phyloP scores from a whole-genome alignment of 2,329 filamentous ascomycete species.

The Phaeoacremonium minimum region DNA sequence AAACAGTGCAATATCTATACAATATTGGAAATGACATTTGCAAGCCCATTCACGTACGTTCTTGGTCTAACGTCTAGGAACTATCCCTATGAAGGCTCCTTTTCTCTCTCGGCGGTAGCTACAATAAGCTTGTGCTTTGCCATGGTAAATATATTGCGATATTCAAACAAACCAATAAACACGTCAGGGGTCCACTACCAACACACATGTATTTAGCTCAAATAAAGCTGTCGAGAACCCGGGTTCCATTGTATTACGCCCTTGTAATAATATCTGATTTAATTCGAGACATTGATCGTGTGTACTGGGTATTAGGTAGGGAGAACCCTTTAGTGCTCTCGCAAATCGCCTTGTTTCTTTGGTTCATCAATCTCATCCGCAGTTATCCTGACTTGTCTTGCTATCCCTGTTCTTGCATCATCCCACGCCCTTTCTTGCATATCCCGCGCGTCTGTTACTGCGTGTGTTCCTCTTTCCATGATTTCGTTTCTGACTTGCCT shows the following conservation, averaged over 20 bases:
- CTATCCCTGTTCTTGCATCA: too few species aligned
- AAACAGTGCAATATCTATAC: too few species aligned
- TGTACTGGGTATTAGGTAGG: too few species aligned
- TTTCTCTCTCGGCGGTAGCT: too few species aligned
- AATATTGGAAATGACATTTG: too few species aligned
- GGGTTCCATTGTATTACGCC: neutral
- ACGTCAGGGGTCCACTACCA: neutral
- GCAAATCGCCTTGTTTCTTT: neutral
- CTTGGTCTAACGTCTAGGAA: too few species aligned
- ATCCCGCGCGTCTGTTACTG: neutral
- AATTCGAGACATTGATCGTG: neutral
- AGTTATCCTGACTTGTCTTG: neutral
- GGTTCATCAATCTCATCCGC: neutral
- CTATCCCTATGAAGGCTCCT: too few species aligned
- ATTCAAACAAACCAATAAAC: neutral
- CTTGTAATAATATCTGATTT: neutral
- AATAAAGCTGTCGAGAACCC: too few species aligned
- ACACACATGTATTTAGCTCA: neutral
- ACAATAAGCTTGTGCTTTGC: too few species aligned
- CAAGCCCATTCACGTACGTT: too few species aligned
- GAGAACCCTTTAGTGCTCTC: neutral
- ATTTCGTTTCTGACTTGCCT: neutral
- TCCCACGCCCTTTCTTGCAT: neutral
- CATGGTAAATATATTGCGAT: too few species aligned
- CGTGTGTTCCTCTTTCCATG: neutral